Conservation (phyloP, 805 yeast species). For the Candida yuanshanica region DNA sequence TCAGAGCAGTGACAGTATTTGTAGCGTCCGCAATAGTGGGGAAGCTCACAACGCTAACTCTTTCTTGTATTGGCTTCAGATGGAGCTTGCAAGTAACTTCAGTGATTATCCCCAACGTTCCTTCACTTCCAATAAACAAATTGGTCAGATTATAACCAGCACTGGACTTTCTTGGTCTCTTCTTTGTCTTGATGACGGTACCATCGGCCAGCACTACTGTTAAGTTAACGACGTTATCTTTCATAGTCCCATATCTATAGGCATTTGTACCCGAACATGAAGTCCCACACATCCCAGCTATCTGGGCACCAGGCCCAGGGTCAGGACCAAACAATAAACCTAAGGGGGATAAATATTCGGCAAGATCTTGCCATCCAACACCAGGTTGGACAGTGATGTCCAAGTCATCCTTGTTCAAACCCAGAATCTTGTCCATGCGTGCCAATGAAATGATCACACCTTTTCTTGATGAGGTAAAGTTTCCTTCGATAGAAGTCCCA, state of each 20-base stretch:
- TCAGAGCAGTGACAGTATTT: constrained; percentile 53
- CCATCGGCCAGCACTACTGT: constrained; percentile 81
- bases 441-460: constrained; percentile 56
- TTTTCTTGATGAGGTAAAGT: constrained; percentile 52
- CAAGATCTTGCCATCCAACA: constrained; percentile 70
- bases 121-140: constrained; percentile 72
- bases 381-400: constrained; percentile 75
- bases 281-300: constrained; percentile 74
- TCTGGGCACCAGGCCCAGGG: constrained; percentile 73
- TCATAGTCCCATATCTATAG: constrained; percentile 71
- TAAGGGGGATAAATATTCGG: constrained; percentile 40
- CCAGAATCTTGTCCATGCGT: constrained; percentile 52
- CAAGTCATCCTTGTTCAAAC: constrained; percentile 55
- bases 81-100: constrained; percentile 71
- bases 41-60: constrained; percentile 65
- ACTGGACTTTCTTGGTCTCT: constrained; percentile 67
- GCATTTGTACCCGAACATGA: constrained; percentile 81
- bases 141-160: constrained; percentile 77
- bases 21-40: constrained; percentile 68
- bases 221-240: constrained; percentile 59
- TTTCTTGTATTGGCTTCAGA: constrained; percentile 56
- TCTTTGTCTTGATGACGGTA: constrained; percentile 62
- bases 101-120: constrained; percentile 72
- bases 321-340: constrained; percentile 68
- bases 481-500: constrained; percentile 65